phyloP scores from a whole-genome alignment of 2,329 filamentous ascomycete genomes.

The Penicillium glabrum region DNA sequence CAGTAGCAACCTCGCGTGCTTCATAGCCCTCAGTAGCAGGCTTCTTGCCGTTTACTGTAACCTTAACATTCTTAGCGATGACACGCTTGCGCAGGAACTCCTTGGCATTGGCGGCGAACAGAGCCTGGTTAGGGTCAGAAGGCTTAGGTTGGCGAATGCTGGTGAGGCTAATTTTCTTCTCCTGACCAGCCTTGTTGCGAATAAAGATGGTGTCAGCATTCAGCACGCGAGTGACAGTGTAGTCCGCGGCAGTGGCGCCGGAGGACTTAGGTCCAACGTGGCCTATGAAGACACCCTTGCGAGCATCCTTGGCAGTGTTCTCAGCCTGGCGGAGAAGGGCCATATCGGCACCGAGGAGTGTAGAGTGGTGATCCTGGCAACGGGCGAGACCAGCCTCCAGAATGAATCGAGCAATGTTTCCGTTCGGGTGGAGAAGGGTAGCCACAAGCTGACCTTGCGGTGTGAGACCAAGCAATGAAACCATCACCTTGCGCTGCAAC shows the following conservation, averaged over 20 bases:
- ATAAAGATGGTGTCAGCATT: conserved; percentile 87
- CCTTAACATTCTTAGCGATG: conserved; percentile 92
- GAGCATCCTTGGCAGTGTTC: conserved; percentile 74
- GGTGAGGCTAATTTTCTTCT: conserved; percentile 89
- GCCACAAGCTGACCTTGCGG: conserved; percentile 92
- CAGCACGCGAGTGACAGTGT: conserved; percentile 79
- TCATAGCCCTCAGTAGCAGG: conserved; percentile 88
- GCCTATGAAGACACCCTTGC: conserved; percentile 77
- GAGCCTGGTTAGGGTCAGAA: conserved; percentile 80
- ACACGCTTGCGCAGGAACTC: conserved; percentile 91
- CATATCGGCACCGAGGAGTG: conserved; percentile 87
- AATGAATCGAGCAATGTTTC: conserved; percentile 89
- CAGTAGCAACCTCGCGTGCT: conserved; percentile 88
- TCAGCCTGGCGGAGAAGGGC: conserved; percentile 79
- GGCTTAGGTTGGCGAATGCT: conserved; percentile 92
- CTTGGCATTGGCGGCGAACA: conserved; percentile 90
- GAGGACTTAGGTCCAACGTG: conserved; percentile 67
- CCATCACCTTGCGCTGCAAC: conserved; percentile 79
- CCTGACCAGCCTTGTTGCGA: conserved; percentile 76
- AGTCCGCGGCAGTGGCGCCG: conserved; percentile 65
- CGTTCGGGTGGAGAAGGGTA: conserved; percentile 79
- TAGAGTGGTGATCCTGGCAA: conserved; percentile 95
- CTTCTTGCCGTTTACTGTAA: conserved; percentile 86
- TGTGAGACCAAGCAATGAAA: conserved; percentile 81
- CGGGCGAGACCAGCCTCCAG: conserved; percentile 85